Conservation (phyloP, 768 basidiomycete genomes). For the Lactifluus piperatus region DNA sequence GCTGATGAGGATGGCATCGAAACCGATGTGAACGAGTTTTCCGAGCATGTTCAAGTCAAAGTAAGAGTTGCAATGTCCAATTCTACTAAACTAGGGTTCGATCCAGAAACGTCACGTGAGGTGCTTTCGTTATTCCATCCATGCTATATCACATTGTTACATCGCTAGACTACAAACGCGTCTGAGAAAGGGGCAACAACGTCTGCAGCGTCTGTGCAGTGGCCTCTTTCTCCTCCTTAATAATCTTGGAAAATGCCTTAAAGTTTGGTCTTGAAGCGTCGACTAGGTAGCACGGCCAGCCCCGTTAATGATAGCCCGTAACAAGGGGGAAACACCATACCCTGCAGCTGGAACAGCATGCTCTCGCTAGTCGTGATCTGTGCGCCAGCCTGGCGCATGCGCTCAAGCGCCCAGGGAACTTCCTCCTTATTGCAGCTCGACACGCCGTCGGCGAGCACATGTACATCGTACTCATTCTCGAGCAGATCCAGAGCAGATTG, state of each 20-base stretch:
- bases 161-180: neutral
- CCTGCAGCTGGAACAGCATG: constrained; percentile 66
- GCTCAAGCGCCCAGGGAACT: constrained; percentile 61
- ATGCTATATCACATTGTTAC: too few relatives aligned
- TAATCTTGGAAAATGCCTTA: constrained; percentile 57
- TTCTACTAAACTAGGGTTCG: too few relatives aligned
- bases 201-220: constrained; percentile 37
- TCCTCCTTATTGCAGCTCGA: constrained; percentile 78
- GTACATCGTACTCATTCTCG: constrained; percentile 39
- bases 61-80: neutral
- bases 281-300: constrained; percentile 26
- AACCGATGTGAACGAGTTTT: constrained; percentile 57
- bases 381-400: constrained; percentile 66
- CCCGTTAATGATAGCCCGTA: constrained; percentile 16
- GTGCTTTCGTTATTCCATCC: neutral
- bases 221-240: constrained; percentile 69
- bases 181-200: constrained; percentile 22
- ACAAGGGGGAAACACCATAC: constrained; percentile 29
- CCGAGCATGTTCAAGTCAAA: too few relatives aligned
- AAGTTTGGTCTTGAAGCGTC: constrained; percentile 60
- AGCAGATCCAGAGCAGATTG: constrained; percentile 74
- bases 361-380: constrained; percentile 77
- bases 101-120: too few relatives aligned
- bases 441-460: constrained; percentile 77
- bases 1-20: constrained; percentile 73